Evolutionary conservation across 163 green algal species (phyloP), one percentile per base, ranked within the genome.

Genomic region (Volvox carteri): DNA sequence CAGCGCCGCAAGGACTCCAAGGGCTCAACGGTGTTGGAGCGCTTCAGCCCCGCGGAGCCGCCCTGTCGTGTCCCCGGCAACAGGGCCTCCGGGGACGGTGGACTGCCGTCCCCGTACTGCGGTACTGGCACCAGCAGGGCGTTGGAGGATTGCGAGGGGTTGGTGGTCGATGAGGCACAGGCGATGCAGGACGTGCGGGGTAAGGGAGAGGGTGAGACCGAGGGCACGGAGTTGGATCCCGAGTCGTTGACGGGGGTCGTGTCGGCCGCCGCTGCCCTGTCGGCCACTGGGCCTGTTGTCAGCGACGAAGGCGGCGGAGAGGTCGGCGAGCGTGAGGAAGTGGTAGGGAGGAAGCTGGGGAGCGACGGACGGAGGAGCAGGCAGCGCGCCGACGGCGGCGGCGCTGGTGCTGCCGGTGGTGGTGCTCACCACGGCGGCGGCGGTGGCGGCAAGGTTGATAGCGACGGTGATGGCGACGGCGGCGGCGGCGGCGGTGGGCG

Each of bases 11-110:
- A 33, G 42, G 19, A 73, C 28, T 21, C n/a, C n/a, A n/a, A n/a
- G n/a, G n/a, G n/a, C n/a, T n/a, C 37, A 21, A 14, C 39, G 14
- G 23, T 30, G 25, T 44, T 86, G 28, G 58, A 76, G 23, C 78
- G 78, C 16, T 86, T 77, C 58, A 86, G 78, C 41, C 78, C 78
- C 1, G 39, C 78, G 58, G 56, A 85, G 46, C 0, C 75, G 1
- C 75, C 75, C 5, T 58, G 41, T 7, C 9, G 33, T 14, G 33
- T 28, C 33, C 70, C 70, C 23, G 33, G 23, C 21, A 54, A 41
- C 70, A 21, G 39, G 19, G 37, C 39, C 39, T 4, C 14, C 8
- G 39, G 39, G 14, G 39, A 42, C 39, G 39, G 39, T 11, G 70
- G 70, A 1, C 37, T 78, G 70, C 2, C 56, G 39, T 30, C 16